Evolutionary conservation across 768 basidiomycete genomes (phyloP).

Genomic region (Lentinula sp.): DNA sequence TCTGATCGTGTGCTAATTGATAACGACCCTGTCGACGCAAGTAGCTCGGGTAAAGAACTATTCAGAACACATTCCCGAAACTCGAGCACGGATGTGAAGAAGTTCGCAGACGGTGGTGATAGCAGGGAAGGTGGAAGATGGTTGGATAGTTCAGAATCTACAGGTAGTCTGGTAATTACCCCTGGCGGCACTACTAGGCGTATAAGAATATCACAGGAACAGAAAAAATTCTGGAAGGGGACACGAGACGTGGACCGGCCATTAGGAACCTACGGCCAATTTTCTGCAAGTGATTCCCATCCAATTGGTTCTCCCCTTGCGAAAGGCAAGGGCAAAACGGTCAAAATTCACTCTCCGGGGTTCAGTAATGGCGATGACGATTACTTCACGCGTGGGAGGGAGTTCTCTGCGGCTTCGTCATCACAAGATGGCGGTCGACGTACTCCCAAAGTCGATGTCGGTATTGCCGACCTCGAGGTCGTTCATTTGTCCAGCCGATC

Average conservation of each 20-base stretch:
- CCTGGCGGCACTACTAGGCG: constrained; percentile 25
- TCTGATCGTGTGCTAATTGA: neutral
- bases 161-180: constrained; percentile 15
- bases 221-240: constrained; percentile 51
- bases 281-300: neutral
- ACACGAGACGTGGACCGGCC: constrained; percentile 36
- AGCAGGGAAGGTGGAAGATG: neutral
- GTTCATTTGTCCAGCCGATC: neutral
- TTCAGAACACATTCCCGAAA: neutral
- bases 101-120: neutral
- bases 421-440: neutral
- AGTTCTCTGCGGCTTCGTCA: constrained; percentile 1
- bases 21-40: neutral
- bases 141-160: neutral
- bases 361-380: neutral
- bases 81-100: constrained; percentile 1
- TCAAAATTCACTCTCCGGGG: neutral
- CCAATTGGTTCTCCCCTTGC: neutral
- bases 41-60: neutral
- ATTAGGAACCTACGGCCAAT: constrained; percentile 10
- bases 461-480: neutral
- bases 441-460: neutral
- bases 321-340: neutral
- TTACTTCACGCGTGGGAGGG: constrained; percentile 3
- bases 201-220: constrained; percentile 21